phyloP scores from a whole-genome alignment of 805 yeast species.

The Candida manassasensis region DNA sequence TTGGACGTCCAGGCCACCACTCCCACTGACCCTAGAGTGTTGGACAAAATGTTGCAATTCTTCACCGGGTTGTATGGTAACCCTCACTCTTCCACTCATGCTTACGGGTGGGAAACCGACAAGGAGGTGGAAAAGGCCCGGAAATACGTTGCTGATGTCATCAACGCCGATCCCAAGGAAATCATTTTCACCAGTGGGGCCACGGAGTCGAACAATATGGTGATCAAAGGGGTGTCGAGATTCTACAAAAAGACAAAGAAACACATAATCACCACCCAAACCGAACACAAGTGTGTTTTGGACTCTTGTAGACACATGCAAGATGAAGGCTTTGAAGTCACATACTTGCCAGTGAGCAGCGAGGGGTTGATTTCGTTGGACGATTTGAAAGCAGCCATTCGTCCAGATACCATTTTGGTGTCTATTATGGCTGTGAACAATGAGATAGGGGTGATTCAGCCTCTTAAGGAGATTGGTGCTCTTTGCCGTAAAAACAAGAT shows the following conservation, averaged over 20 bases:
- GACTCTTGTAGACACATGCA: conserved; percentile 93
- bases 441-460: conserved; percentile 97
- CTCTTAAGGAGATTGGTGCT: conserved; percentile 86
- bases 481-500: conserved; percentile 84
- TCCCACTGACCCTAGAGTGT: conserved; percentile 94
- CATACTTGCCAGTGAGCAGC: conserved; percentile 77
- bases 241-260: conserved; percentile 86
- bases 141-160: conserved; percentile 71
- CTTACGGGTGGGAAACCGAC: conserved; percentile 99
- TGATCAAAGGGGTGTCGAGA: conserved; percentile 90
- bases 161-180: conserved; percentile 93
- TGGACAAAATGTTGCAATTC: conserved; percentile 80
- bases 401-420: conserved; percentile 87
- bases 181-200: conserved; percentile 97
- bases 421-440: conserved; percentile 97
- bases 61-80: conserved; percentile 94
- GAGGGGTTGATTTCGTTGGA: conserved; percentile 80
- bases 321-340: conserved; percentile 95
- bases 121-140: conserved; percentile 87
- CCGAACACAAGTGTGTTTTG: conserved; percentile 98
- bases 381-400: conserved; percentile 73
- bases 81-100: conserved; percentile 95
- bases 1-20: conserved; percentile 98
- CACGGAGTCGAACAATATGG: conserved; percentile 94
- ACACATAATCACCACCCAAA: conserved; percentile 93